phyloP scores from a whole-genome alignment of 441 rosid species.

The Viola pubescens region DNA sequence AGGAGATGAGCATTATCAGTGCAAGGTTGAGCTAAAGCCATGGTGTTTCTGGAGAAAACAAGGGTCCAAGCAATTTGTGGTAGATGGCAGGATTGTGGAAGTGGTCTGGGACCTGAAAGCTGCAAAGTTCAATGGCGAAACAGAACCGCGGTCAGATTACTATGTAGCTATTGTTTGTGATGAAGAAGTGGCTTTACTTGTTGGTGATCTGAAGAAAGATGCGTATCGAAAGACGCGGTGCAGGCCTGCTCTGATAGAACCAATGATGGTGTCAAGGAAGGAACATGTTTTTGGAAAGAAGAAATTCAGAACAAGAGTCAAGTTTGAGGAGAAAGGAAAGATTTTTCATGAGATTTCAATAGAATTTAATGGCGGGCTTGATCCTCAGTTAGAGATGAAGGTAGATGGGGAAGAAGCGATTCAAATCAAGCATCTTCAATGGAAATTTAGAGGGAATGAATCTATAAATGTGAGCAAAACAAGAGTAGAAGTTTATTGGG shows the following conservation, averaged over 20 bases:
- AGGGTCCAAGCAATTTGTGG: conserved; percentile 56
- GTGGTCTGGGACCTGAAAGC: conserved; percentile 76
- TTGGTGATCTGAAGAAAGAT: conserved; percentile 77
- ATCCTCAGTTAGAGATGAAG: conserved; percentile 53
- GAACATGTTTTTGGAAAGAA: conserved; percentile 78
- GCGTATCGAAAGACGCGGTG: conserved; percentile 61
- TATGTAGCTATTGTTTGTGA: conserved; percentile 72
- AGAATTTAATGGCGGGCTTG: conserved; percentile 40
- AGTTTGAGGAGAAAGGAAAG: conserved; percentile 45
- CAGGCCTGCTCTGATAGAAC: conserved; percentile 69
- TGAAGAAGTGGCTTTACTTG: conserved; percentile 64
- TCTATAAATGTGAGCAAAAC: conserved; percentile 37
- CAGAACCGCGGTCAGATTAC: conserved; percentile 72
- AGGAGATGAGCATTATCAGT: conserved; percentile 39
- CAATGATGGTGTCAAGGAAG: conserved; percentile 53
- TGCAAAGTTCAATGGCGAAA: conserved; percentile 63
- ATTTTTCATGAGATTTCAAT: conserved; percentile 54
- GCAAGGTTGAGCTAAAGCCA: conserved; percentile 79
- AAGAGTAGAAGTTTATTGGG: conserved; percentile 62
- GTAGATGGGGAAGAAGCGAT: conserved; percentile 49
- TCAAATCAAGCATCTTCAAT: conserved; percentile 55
- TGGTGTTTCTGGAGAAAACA: conserved; percentile 94
- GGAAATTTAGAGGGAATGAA: conserved; percentile 79
- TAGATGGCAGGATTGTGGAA: conserved; percentile 47
- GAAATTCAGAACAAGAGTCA: conserved; percentile 52